phyloP scores from a whole-genome alignment of 2,329 filamentous ascomycete species.

The Xylaria sp. region DNA sequence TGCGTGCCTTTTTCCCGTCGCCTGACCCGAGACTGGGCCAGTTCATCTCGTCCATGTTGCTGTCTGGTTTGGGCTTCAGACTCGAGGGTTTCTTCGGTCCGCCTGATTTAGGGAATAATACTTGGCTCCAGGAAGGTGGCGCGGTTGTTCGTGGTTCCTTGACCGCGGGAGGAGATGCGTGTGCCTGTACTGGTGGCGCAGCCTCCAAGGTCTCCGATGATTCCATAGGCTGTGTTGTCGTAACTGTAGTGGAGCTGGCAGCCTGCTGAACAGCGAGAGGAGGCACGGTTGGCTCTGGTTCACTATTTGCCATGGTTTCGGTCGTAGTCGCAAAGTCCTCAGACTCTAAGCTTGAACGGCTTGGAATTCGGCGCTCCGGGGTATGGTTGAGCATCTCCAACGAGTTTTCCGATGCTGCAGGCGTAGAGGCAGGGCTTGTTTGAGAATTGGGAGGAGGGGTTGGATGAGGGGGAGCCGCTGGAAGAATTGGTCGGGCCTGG shows the following conservation, averaged over 20 bases:
- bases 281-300: background rate
- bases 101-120: conserved; percentile 8
- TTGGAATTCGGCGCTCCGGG: background rate
- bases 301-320: background rate
- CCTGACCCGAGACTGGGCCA: conserved; percentile 23
- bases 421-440: background rate
- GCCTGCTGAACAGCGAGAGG: background rate
- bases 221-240: background rate
- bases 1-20: background rate
- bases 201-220: background rate
- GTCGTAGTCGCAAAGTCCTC: background rate
- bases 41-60: conserved; percentile 7
- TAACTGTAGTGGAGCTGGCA: background rate
- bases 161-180: background rate
- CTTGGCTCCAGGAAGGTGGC: conserved; percentile 24
- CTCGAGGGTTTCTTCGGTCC: background rate
- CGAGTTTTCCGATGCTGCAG: too few species aligned
- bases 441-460: background rate
- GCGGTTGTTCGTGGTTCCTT: background rate
- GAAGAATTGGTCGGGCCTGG: background rate
- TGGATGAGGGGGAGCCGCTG: background rate
- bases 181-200: background rate
- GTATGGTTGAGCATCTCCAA: background rate
- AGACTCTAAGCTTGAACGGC: background rate
- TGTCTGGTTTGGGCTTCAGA: background rate